Evolutionary conservation across 495 filamentous ascomycete genomes (phyloP), one percentile per base, ranked within the genome.

Genomic region (Diplogelasinospora grovesii): DNA sequence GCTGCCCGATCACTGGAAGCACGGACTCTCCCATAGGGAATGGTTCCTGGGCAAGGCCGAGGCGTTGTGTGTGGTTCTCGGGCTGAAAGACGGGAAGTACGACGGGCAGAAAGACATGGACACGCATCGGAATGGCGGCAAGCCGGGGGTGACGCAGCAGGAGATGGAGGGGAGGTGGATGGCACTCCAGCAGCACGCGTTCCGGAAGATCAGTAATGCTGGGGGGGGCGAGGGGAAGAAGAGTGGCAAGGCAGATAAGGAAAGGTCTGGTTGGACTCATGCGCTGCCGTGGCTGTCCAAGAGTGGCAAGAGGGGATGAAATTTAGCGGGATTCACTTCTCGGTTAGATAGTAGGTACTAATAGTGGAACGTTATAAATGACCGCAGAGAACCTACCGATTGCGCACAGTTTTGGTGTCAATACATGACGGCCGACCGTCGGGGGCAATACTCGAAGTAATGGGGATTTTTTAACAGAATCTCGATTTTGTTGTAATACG

Each of bases 1-100:
- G 1, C 39, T 72, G 10, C 67, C 69, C 6, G 46, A 53, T 16
- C 58, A 65, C 26, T 72, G 70, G 69, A 56, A 56, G 22, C 41
- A 64, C 29, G 70, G 69, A 9, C 39, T 74, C 8, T 41, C 38
- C 13, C 53, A 71, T 32, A 46, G 48, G 11, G 54, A 54, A 19
- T 73, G 69, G 69, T 40, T 71, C 4, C 30, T 59, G 11, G 33
- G 48, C 7, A 73, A 70, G 39, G 43, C 57, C 3, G 50, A 53
- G 31, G 48, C 48, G 3, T 22, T 65, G 6, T 53, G 48, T 15
- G 37, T 27, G 16, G 40, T 58, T 7, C 41, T 66, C 1, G 60
- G 60, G 3, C 22, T 64, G 9, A 43, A 26, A 20, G 50, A 54
- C 2, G 59, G 58, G 2, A 13, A 33, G 1, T 61, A 64, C 26